phyloP scores from a whole-genome alignment of 495 filamentous ascomycete genomes.

The Aspergillus bridgeri region DNA sequence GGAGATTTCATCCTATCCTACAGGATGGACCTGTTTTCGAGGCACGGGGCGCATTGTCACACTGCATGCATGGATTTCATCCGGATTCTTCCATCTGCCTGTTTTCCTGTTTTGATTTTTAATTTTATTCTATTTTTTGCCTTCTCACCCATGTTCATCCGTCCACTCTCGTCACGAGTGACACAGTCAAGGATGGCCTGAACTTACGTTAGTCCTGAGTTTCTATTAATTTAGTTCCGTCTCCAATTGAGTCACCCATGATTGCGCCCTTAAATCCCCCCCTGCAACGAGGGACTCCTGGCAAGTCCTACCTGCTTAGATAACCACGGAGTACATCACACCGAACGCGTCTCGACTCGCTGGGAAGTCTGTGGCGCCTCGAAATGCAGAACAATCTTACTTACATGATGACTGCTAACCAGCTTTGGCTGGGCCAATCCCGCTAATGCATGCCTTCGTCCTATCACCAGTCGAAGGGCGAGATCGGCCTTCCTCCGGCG shows the following conservation, averaged over 20 bases:
- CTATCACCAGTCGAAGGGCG: background rate
- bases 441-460: slow-evolving; percentile 7
- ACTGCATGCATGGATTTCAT: background rate
- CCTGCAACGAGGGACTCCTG: background rate
- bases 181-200: background rate
- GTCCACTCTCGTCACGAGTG: background rate
- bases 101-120: too few relatives aligned
- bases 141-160: background rate
- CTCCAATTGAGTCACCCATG: background rate
- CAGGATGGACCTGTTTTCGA: background rate
- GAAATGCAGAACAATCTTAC: background rate
- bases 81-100: background rate
- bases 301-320: background rate
- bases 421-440: slow-evolving; percentile 1
- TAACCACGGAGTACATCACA: background rate
- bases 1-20: background rate
- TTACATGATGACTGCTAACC: slow-evolving; percentile 2
- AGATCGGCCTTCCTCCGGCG: slow-evolving; percentile 4
- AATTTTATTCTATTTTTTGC: too few relatives aligned
- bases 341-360: background rate
- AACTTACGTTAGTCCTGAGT: background rate
- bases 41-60: background rate
- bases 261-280: background rate
- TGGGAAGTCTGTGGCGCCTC: background rate
- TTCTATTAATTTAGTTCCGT: background rate